A percentile compares a stretch with the other conserved stretches of the same genome.
These are phyloP conservation scores for Lactifluus hygrophoroides DNA, from an alignment of 768 basidiomycete species.

Conservation along the genomic window DNA sequence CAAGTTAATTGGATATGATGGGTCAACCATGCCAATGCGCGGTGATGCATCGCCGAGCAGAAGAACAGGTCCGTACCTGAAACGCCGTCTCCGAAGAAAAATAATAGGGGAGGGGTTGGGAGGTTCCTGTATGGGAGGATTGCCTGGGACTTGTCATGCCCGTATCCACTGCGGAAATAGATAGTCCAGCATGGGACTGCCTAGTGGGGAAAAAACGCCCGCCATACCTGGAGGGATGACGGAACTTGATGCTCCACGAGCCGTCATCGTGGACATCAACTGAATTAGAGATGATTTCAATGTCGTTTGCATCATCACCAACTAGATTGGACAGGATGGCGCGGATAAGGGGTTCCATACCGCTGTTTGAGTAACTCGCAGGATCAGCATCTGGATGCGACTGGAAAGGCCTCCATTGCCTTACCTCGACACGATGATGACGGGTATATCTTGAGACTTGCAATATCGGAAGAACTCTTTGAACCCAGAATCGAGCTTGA, in stretches of 20 bases:
- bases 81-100: conserved; percentile 98
- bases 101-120: conserved; percentile 62
- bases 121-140: conserved; percentile 85
- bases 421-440: conserved; percentile 90
- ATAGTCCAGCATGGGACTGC: neutral
- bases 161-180: conserved; percentile 52
- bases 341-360: conserved; percentile 91
- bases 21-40: neutral
- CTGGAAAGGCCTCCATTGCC: conserved; percentile 2
- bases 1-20: neutral
- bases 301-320: conserved; percentile 61
- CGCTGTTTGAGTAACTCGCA: conserved; percentile 36
- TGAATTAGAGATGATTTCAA: conserved; percentile 93
- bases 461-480: conserved; percentile 82
- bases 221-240: conserved; percentile 75
- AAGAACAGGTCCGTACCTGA: conserved; percentile 50
- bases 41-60: neutral
- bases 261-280: conserved; percentile 56
- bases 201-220: conserved; percentile 11
- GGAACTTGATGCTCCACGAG: conserved; percentile 75
- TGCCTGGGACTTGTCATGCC: conserved; percentile 94
- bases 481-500: conserved; percentile 83
- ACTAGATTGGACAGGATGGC: conserved; percentile 81
- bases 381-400: neutral
- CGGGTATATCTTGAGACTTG: conserved; percentile 68